Percentiles rank a stretch among this genome's conserved stretches.
phyloP scores from a whole-genome alignment of 208 protist species.

The Histomonas meleagridis region DNA sequence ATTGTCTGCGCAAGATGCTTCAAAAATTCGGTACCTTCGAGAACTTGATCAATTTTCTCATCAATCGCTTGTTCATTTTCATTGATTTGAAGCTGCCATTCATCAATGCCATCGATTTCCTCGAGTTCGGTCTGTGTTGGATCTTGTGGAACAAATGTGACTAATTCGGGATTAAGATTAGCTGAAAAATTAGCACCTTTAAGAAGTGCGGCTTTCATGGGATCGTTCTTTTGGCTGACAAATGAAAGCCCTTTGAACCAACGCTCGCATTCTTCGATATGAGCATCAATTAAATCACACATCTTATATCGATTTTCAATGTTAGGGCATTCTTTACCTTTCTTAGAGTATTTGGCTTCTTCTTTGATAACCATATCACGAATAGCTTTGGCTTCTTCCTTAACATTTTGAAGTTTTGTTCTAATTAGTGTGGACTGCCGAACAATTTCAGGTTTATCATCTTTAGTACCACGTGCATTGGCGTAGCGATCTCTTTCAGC shows the following conservation, averaged over 20 bases:
- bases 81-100: not conserved
- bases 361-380: not conserved
- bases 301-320: not conserved
- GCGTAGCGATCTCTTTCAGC: not conserved
- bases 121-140: too few species aligned
- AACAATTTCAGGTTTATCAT: constrained; percentile 17
- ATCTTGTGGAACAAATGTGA: too few species aligned
- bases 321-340: not conserved
- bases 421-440: not conserved
- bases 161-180: too few species aligned
- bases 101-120: too few species aligned
- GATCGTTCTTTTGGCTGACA: too few species aligned
- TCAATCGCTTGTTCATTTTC: constrained; percentile 12
- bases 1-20: not conserved
- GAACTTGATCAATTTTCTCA: not conserved
- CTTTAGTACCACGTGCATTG: not conserved
- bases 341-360: not conserved
- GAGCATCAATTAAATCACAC: too few species aligned
- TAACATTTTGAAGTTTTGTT: not conserved
- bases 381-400: not conserved
- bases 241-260: too few species aligned
- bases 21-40: not conserved
- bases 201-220: too few species aligned
- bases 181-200: too few species aligned
- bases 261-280: too few species aligned